phyloP scores from a whole-genome alignment of 176 grass and related monocot species.

The Musa schizocarpa region DNA sequence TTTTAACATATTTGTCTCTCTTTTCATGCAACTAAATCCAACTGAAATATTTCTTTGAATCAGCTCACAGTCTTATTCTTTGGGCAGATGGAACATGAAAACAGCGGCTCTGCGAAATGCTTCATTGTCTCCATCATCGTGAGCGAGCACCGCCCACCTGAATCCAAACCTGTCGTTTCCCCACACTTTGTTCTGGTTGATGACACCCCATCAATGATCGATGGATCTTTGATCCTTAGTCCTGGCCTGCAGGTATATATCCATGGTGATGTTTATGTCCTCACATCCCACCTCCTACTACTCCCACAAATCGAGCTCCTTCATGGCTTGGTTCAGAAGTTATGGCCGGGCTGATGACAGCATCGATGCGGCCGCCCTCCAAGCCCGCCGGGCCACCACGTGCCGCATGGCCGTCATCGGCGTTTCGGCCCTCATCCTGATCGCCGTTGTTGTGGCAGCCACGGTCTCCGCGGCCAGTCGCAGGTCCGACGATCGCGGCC shows the following conservation, averaged over 20 bases:
- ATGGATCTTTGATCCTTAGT: too few relatives aligned
- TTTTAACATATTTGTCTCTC: too few relatives aligned
- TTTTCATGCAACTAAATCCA: too few relatives aligned
- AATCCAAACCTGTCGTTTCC: too few relatives aligned
- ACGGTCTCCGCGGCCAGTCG: neutral
- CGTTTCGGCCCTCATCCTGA: neutral
- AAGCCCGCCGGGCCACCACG: neutral
- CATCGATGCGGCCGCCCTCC: neutral
- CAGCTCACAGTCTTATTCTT: too few relatives aligned
- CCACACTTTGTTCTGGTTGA: too few relatives aligned
- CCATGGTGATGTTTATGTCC: neutral
- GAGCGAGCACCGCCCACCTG: too few relatives aligned
- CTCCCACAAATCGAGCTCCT: neutral
- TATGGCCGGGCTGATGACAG: neutral
- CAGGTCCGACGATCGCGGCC: neutral
- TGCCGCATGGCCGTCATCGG: neutral
- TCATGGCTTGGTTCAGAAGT: constrained; percentile 1
- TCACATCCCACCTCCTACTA: neutral
- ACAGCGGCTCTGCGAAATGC: neutral
- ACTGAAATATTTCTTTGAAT: too few relatives aligned
- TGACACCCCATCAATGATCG: too few relatives aligned
- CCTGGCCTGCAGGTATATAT: neutral
- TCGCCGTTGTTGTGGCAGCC: neutral
- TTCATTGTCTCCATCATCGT: too few relatives aligned
- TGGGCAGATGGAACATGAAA: neutral